Percentiles rank a stretch among this genome's conserved stretches.
Evolutionary conservation across 176 grass and related monocot species (phyloP).

Genomic region (Avena sativa): DNA sequence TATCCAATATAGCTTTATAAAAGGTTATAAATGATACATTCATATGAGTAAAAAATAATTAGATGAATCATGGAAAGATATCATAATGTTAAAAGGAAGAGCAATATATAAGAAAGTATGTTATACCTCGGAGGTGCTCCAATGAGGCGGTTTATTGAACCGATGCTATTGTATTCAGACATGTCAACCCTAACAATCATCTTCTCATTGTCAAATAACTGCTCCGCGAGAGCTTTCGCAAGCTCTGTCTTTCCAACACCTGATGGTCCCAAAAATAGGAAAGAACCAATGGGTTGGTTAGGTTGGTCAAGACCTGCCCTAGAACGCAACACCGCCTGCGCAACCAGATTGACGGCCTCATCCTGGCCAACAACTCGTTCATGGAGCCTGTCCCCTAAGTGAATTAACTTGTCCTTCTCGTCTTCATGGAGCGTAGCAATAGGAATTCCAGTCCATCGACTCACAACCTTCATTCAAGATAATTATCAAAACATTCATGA

Average conservation of each 20-base stretch:
- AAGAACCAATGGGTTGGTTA: not conserved
- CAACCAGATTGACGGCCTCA: not conserved
- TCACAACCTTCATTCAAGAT: not conserved
- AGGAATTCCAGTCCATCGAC: constrained; percentile 9
- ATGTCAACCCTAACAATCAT: not conserved
- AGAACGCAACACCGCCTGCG: not conserved
- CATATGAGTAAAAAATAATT: not conserved
- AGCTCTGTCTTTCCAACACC: constrained; percentile 16
- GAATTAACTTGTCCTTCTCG: not conserved
- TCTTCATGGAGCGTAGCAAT: not conserved
- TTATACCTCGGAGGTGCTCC: constrained; percentile 17
- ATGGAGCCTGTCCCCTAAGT: not conserved
- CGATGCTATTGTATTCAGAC: not conserved
- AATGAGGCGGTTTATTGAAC: not conserved
- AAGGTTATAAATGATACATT: not conserved
- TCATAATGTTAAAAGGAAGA: not conserved
- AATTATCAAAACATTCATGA: not conserved
- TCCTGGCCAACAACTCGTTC: not conserved
- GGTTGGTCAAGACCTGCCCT: not conserved
- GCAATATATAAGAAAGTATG: not conserved
- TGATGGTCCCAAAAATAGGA: not conserved
- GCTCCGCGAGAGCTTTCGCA: constrained; percentile 2
- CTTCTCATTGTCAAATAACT: not conserved
- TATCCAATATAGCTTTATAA: not conserved
- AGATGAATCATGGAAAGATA: not conserved